Conservation (phyloP, 75 land plant species). For the Selaginella moellendorffii region DNA sequence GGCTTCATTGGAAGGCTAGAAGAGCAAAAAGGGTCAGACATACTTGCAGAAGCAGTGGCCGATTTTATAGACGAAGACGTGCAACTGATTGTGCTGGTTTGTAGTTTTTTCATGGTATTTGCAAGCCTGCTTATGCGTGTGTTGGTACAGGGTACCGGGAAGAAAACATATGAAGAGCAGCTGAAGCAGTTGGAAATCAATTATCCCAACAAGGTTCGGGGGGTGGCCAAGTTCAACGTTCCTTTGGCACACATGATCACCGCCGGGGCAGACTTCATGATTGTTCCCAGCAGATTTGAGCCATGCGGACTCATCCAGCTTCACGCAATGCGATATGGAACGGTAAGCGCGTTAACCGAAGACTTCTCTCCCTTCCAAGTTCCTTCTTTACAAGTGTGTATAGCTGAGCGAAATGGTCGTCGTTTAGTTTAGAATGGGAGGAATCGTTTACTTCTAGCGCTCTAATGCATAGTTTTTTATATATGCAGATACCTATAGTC, state of each 20-base stretch:
- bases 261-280: slow-evolving; percentile 62
- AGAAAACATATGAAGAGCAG: slow-evolving; percentile 64
- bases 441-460: too few relatives aligned
- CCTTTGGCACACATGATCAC: slow-evolving; percentile 74
- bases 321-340: slow-evolving; percentile 86
- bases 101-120: slow-evolving; percentile 15
- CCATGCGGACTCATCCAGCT: slow-evolving; percentile 93
- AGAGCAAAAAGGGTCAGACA: slow-evolving; percentile 95
- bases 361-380: too few relatives aligned
- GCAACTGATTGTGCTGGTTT: slow-evolving; percentile 68
- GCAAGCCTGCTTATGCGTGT: background rate
- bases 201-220: slow-evolving; percentile 62
- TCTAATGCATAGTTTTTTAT: too few relatives aligned
- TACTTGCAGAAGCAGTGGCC: slow-evolving; percentile 61
- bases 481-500: slow-evolving; percentile 42
- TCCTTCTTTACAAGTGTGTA: too few relatives aligned
- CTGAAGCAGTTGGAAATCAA: slow-evolving; percentile 43
- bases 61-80: slow-evolving; percentile 48
- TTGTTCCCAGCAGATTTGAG: slow-evolving; percentile 81
- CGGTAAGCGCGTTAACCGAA: too few relatives aligned
- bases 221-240: slow-evolving; percentile 56
- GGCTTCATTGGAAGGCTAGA: slow-evolving; percentile 88
- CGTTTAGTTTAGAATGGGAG: too few relatives aligned
- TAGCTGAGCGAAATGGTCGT: too few relatives aligned
- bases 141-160: slow-evolving; percentile 74